A percentile compares a stretch with the other conserved stretches of the same genome.
These are phyloP conservation scores for Globisporangium megalacanthum DNA, from an alignment of 352 stramenopile species.

Conservation along the genomic window DNA sequence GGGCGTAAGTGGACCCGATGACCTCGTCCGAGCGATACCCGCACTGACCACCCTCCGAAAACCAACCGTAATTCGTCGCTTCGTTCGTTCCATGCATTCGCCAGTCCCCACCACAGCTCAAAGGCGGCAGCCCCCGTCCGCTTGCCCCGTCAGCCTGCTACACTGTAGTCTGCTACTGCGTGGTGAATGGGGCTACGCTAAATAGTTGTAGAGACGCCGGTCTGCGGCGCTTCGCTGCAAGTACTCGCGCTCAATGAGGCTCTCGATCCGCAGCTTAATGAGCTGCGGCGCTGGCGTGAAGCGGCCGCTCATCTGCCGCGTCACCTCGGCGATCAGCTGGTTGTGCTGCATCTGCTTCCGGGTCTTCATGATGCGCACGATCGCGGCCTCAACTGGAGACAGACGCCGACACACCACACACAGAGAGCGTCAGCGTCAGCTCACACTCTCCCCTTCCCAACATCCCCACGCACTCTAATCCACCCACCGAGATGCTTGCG, in stretches of 20 bases:
- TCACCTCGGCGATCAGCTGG: conserved; percentile 89
- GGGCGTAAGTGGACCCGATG: too few relatives aligned
- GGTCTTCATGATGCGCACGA: conserved; percentile 96
- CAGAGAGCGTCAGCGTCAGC: not conserved
- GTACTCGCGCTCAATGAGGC: conserved; percentile 99
- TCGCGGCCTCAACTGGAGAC: conserved; percentile 81
- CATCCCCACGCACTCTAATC: too few relatives aligned
- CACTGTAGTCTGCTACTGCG: not conserved
- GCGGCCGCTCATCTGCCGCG: conserved; percentile 78
- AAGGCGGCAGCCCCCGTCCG: not conserved
- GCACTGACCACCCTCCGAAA: too few relatives aligned
- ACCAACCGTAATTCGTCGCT: too few relatives aligned
- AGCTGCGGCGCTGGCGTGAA: conserved; percentile 94
- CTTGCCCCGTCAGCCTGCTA: not conserved
- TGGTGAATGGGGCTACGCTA: conserved; percentile 77
- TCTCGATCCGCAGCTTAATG: conserved; percentile 99
- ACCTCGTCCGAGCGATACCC: too few relatives aligned
- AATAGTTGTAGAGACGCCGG: conserved; percentile 95
- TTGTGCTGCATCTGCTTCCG: conserved; percentile 91
- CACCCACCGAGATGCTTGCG: conserved; percentile 87
- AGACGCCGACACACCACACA: conserved; percentile 1
- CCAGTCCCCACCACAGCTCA: not conserved
- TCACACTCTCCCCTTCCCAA: not conserved
- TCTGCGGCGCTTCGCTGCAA: conserved; percentile 93
- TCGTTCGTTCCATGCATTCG: too few relatives aligned